These are phyloP conservation scores for Cyberlindnera veronae DNA, from an alignment of 805 yeast species.

Conservation along the genomic window DNA sequence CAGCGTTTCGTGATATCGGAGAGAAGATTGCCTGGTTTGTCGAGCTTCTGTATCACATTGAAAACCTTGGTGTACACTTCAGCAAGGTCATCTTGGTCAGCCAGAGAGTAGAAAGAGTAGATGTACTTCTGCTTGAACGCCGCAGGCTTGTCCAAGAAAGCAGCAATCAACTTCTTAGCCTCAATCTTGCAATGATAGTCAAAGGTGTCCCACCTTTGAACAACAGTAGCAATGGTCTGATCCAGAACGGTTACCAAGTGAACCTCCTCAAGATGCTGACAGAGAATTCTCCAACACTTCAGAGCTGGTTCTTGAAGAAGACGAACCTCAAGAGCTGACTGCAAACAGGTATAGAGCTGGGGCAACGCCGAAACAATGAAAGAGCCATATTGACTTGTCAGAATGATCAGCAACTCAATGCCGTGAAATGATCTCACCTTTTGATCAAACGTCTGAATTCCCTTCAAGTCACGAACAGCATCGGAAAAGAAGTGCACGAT, in stretches of 20 bases:
- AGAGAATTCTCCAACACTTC: constrained; percentile 62
- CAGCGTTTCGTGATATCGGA: constrained; percentile 54
- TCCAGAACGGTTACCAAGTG: constrained; percentile 68
- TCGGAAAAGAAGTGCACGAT: constrained; percentile 78
- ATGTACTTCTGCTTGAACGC: constrained; percentile 39
- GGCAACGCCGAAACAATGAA: constrained; percentile 69
- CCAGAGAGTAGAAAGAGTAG: constrained; percentile 51
- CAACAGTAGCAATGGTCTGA: constrained; percentile 65
- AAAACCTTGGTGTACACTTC: constrained; percentile 29
- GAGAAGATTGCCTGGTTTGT: constrained; percentile 36
- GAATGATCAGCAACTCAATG: constrained; percentile 58
- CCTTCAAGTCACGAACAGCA: constrained; percentile 68
- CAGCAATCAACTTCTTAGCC: constrained; percentile 50
- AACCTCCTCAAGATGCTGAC: constrained; percentile 50
- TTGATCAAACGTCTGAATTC: constrained; percentile 67
- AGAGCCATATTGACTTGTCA: constrained; percentile 36
- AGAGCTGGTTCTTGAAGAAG: constrained; percentile 61
- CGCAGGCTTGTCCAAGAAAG: constrained; percentile 32
- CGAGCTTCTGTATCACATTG: constrained; percentile 29
- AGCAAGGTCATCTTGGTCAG: constrained; percentile 39
- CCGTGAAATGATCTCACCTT: constrained; percentile 73
- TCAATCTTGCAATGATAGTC: constrained; percentile 43
- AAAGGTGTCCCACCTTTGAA: constrained; percentile 62
- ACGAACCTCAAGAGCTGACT: constrained; percentile 64
- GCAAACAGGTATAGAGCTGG: constrained; percentile 82